Percentiles rank a stretch among this genome's conserved stretches.
These are phyloP conservation scores for Rhodotorula sp. DNA, from an alignment of 1,284 basidiomycete species.

Conservation along the genomic window DNA sequence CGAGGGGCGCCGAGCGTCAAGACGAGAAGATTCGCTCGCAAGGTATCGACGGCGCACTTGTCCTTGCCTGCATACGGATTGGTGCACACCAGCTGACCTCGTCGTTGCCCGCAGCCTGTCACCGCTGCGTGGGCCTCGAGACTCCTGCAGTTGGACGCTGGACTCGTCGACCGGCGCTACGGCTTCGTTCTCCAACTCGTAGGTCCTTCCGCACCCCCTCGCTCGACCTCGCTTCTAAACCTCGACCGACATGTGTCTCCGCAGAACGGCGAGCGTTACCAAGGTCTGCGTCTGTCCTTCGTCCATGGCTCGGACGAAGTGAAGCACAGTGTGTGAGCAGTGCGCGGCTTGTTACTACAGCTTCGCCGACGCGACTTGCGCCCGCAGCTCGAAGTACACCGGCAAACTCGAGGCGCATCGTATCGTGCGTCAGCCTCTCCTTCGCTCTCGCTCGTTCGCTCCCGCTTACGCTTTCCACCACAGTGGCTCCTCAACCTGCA, in stretches of 20 bases:
- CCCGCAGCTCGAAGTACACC: not conserved
- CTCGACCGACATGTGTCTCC: no score
- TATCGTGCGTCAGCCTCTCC: not conserved
- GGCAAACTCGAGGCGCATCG: not conserved
- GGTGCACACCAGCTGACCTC: no score
- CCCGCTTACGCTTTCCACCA: no score
- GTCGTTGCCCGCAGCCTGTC: no score
- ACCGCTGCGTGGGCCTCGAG: not conserved
- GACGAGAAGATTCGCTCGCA: no score
- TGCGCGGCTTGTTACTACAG: not conserved
- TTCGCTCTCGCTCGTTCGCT: not conserved
- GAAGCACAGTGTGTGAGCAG: not conserved
- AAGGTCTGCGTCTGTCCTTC: conserved; percentile 8
- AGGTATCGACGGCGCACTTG: not conserved
- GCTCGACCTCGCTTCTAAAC: no score
- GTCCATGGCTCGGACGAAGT: not conserved
- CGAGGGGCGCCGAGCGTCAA: not conserved
- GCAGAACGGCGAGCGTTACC: conserved; percentile 11
- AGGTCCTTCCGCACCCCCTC: no score
- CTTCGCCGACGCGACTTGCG: not conserved
- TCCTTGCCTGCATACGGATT: no score
- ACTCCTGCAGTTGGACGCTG: not conserved
- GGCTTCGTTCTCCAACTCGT: conserved; percentile 24
- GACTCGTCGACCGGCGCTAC: not conserved
- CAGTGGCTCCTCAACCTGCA: conserved; percentile 9